Percentiles rank a stretch among this genome's conserved stretches.
Conservation (phyloP, 306 rosid species). For the Citrullus mucosospermus region DNA sequence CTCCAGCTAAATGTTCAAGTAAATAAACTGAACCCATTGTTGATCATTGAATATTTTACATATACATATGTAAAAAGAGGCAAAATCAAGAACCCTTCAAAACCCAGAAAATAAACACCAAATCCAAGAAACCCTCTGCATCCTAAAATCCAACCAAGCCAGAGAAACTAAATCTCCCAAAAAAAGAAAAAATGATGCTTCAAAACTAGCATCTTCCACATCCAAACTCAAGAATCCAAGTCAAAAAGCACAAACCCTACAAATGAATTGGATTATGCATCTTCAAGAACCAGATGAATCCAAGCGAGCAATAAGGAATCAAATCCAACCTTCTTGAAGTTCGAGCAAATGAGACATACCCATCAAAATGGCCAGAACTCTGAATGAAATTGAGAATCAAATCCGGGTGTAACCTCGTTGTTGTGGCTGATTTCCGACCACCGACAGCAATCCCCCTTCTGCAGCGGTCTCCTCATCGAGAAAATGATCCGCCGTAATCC, state of each 20-base stretch:
- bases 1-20: neutral
- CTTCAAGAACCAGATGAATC: neutral
- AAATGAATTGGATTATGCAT: neutral
- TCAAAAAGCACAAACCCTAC: neutral
- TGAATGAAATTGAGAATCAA: neutral
- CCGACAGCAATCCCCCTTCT: conserved; percentile 30
- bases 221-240: conserved; percentile 1
- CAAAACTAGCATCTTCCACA: conserved; percentile 1
- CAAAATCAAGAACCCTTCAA: neutral
- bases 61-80: neutral
- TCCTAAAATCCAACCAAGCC: neutral
- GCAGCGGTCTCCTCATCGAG: conserved; percentile 30
- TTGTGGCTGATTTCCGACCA: conserved; percentile 20
- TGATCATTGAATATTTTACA: conserved; percentile 2
- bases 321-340: neutral
- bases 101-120: neutral
- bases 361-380: neutral
- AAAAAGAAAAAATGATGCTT: neutral
- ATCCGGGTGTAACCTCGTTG: neutral
- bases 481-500: conserved; percentile 35
- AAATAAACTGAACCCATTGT: neutral
- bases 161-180: neutral
- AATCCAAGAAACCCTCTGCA: neutral
- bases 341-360: neutral
- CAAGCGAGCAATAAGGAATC: neutral